Evolutionary conservation across 2,329 filamentous ascomycete species (phyloP).

Genomic region (Dryadomyces quercivorus): DNA sequence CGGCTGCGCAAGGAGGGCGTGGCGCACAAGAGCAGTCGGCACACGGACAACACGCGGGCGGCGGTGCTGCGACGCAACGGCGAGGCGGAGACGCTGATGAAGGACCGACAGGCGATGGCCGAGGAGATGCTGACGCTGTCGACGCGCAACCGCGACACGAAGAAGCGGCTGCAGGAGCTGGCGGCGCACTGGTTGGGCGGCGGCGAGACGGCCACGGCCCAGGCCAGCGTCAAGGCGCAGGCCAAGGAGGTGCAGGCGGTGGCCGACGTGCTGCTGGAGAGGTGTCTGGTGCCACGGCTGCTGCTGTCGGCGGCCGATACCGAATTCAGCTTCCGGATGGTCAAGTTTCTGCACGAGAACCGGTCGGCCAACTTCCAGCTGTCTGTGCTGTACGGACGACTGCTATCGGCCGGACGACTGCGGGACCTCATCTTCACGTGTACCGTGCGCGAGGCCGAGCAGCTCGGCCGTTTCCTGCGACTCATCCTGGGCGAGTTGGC

Average conservation of each 20-base stretch:
- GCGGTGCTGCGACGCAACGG: slow-evolving; percentile 56
- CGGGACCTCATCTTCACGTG: slow-evolving; percentile 77
- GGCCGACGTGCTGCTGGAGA: slow-evolving; percentile 69
- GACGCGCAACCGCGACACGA: slow-evolving; percentile 53
- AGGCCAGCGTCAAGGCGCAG: not conserved
- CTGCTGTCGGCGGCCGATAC: slow-evolving; percentile 77
- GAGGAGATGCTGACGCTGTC: slow-evolving; percentile 63
- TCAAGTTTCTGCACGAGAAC: slow-evolving; percentile 76
- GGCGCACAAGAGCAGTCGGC: slow-evolving; percentile 54
- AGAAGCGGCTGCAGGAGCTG: slow-evolving; percentile 59
- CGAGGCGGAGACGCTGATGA: slow-evolving; percentile 56
- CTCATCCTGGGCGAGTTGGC: slow-evolving; percentile 69
- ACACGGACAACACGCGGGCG: slow-evolving; percentile 54
- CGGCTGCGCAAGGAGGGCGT: slow-evolving; percentile 55
- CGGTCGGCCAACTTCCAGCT: slow-evolving; percentile 80
- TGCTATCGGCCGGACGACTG: slow-evolving; percentile 75
- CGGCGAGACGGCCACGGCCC: not conserved
- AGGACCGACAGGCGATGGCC: slow-evolving; percentile 56
- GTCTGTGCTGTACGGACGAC: slow-evolving; percentile 66
- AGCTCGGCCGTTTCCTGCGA: slow-evolving; percentile 82
- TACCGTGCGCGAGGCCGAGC: slow-evolving; percentile 82
- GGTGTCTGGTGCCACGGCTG: slow-evolving; percentile 83
- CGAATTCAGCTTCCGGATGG: slow-evolving; percentile 75
- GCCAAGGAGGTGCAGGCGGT: slow-evolving; percentile 36
- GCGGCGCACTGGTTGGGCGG: slow-evolving; percentile 64